Conservation (phyloP, 352 stramenopile genomes). For the Phytophthora foliorum region DNA sequence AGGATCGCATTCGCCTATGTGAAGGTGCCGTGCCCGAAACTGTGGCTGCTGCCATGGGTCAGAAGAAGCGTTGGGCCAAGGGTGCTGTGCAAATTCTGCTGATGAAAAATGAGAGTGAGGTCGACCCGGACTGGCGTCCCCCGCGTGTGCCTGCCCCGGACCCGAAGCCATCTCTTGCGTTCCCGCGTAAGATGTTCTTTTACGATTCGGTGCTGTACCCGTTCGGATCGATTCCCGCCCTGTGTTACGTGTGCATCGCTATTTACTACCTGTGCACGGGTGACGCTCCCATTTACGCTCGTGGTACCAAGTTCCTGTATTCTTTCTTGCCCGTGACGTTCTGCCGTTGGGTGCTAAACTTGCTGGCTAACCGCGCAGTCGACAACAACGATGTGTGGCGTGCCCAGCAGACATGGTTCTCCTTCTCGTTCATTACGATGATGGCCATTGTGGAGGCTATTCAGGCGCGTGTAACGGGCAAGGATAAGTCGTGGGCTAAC, state of each 20-base stretch:
- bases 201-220: conserved; percentile 91
- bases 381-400: conserved; percentile 93
- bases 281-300: conserved; percentile 87
- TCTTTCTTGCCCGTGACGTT: conserved; percentile 90
- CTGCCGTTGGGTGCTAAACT: conserved; percentile 81
- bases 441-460: conserved; percentile 87
- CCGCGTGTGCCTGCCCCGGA: conserved; percentile 85
- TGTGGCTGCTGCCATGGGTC: conserved; percentile 86
- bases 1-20: conserved; percentile 88
- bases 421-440: conserved; percentile 91
- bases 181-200: conserved; percentile 93
- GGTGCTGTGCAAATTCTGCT: conserved; percentile 90
- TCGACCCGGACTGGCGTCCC: conserved; percentile 90
- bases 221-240: conserved; percentile 86
- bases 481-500: conserved; percentile 91
- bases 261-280: conserved; percentile 91
- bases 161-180: conserved; percentile 81
- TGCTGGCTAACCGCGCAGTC: conserved; percentile 87
- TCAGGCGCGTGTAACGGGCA: conserved; percentile 81
- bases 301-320: conserved; percentile 85
- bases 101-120: conserved; percentile 91
- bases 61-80: conserved; percentile 92
- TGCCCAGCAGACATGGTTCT: conserved; percentile 92
- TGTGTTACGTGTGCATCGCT: conserved; percentile 88
- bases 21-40: conserved; percentile 88